Evolutionary conservation across 139 green algal species (phyloP).

Genomic region (Yamagishiella unicocca): DNA sequence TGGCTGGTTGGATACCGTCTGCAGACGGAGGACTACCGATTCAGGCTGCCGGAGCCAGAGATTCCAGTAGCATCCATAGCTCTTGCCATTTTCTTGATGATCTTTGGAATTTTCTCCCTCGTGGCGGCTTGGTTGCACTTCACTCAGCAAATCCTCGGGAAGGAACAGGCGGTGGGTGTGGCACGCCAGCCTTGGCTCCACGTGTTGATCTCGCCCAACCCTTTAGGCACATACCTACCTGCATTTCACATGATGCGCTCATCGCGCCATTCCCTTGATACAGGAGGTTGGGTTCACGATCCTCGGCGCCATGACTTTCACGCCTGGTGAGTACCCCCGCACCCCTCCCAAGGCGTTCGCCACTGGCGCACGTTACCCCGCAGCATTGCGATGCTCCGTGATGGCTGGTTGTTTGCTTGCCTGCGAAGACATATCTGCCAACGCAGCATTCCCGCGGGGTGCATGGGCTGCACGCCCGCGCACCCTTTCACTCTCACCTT

Average conservation of each 20-base stretch:
- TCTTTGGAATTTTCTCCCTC: constrained; percentile 57
- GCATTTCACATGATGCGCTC: too few relatives aligned
- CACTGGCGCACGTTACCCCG: background rate
- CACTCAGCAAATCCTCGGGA: constrained; percentile 65
- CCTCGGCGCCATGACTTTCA: constrained; percentile 59
- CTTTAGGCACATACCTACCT: too few relatives aligned
- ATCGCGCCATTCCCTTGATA: too few relatives aligned
- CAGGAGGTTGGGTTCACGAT: constrained; percentile 69
- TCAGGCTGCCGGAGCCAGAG: background rate
- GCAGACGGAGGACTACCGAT: constrained; percentile 35
- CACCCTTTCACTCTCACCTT: too few relatives aligned
- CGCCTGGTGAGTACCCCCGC: constrained; percentile 51
- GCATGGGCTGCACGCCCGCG: background rate
- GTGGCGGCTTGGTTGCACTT: constrained; percentile 69
- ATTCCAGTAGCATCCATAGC: constrained; percentile 51
- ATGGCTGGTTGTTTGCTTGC: background rate
- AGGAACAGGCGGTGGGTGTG: constrained; percentile 63
- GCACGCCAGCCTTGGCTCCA: too few relatives aligned
- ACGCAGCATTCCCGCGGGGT: background rate
- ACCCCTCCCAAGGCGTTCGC: too few relatives aligned
- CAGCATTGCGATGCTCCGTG: background rate
- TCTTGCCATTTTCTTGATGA: constrained; percentile 59
- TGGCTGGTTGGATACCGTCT: background rate
- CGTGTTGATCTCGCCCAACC: too few relatives aligned
- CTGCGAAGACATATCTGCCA: background rate